Base-by-base conservation (phyloP, 192 early-diverging fungal species). In the Backusella luteola region DNA sequence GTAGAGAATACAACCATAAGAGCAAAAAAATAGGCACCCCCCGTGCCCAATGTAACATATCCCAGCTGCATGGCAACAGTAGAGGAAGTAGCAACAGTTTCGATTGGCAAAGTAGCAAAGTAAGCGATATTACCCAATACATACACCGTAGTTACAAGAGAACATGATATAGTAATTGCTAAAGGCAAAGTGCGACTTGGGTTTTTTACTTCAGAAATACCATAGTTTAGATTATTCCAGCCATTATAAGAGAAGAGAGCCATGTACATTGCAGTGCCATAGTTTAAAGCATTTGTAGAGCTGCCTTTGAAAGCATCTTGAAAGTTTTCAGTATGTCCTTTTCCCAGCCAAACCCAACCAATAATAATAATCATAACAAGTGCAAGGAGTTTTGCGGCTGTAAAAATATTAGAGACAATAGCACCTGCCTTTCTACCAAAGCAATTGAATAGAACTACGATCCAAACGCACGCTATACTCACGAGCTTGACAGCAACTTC, bases 41-140 rank as follows among this genome's bases (percentile, higher is more conserved):
- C 79, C 23, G 73, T 79, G 14, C 93, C 93, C 81, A 93, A 89
- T 9, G 90, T 81, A 38, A 82, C 76, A 71, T 80, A 80, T 52
- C 91, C 93, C 79, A 93, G 87, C 38, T 91, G 86, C 89, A 89
- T 84, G 1, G 88, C 88, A 19, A 89, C 84, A 11, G 88, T 86
- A 71, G 88, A 86, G 1, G 92, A 90, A 56, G 80, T 84, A 42
- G 84, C 79, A 12, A 93, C 87, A 12, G 89, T 87, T 5, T 84
- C 86, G 36, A 88, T 81, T 14, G 92, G 89, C n/a, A 96, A 83
- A 0, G 93, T 94, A 9, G 92, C 87, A 70, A 94, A 94, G 70
- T 93, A 96, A 1, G 95, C 91, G 6, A 93, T 88, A 77, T 95
- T 94, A 56, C 90, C 91, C 76, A 94, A 77, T 0, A 94, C 83